Percentiles rank a stretch among this genome's conserved stretches.
Evolutionary conservation across 2,329 filamentous ascomycete genomes (phyloP).

Genomic region (Plenodomus lindquistii): DNA sequence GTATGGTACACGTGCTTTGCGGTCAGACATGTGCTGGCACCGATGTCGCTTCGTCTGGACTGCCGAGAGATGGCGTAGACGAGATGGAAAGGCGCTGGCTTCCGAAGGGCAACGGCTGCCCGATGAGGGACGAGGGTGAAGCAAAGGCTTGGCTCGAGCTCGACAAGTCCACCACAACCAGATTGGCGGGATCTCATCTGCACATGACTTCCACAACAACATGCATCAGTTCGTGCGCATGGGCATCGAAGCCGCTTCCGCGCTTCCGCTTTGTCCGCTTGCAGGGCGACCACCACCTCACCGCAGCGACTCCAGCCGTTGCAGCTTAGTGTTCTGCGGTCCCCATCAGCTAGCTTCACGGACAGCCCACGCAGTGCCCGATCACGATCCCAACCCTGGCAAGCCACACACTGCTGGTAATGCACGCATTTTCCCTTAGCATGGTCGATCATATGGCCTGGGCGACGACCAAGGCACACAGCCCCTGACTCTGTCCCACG

Average conservation of each 20-base stretch:
- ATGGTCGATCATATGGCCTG: constrained; percentile 11
- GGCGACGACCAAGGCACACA: constrained; percentile 4
- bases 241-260: constrained; percentile 20
- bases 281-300: neutral
- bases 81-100: neutral
- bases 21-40: neutral
- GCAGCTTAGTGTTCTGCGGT: neutral
- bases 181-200: neutral
- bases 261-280: constrained; percentile 3
- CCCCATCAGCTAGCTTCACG: neutral
- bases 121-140: neutral
- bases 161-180: neutral
- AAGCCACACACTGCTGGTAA: constrained; percentile 3
- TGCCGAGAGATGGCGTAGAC: neutral
- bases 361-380: neutral
- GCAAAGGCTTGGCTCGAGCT: neutral
- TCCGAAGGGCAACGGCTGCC: neutral
- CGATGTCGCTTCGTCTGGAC: neutral
- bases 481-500: constrained; percentile 7
- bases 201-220: constrained; percentile 3
- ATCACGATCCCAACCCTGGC: constrained; percentile 1
- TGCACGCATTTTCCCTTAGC: constrained; percentile 5
- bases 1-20: neutral
- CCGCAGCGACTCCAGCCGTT: constrained; percentile 1
- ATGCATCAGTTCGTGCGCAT: constrained; percentile 6